phyloP scores from a whole-genome alignment of 306 rosid species.

The Geum urbanum region DNA sequence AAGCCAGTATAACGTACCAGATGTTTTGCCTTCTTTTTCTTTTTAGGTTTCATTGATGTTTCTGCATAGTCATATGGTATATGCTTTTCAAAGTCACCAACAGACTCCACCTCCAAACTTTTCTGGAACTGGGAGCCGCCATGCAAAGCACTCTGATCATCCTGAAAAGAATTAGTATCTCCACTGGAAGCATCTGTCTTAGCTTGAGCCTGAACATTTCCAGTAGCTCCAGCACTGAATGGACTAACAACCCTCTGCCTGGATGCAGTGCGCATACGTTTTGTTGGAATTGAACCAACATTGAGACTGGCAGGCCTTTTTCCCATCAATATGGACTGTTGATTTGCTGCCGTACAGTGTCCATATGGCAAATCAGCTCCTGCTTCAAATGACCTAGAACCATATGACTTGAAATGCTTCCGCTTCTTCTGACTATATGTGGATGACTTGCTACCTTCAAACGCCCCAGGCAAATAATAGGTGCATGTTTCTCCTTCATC shows the following conservation, averaged over 20 bases:
- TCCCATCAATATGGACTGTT: constrained; percentile 47
- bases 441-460: constrained; percentile 55
- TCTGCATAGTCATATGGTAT: constrained; percentile 77
- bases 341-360: constrained; percentile 52
- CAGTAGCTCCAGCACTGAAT: constrained; percentile 50
- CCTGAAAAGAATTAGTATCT: constrained; percentile 94
- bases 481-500: constrained; percentile 76
- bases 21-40: constrained; percentile 85
- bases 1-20: constrained; percentile 44
- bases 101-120: constrained; percentile 91
- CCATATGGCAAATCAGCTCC: constrained; percentile 68
- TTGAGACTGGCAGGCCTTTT: constrained; percentile 74
- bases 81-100: constrained; percentile 73
- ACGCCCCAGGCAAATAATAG: constrained; percentile 55
- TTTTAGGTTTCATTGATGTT: constrained; percentile 82
- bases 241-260: constrained; percentile 91
- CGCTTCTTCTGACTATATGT: constrained; percentile 58
- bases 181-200: constrained; percentile 98
- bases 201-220: constrained; percentile 54
- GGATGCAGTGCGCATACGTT: constrained; percentile 83
- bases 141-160: constrained; percentile 83
- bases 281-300: constrained; percentile 76
- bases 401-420: constrained; percentile 44
- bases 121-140: constrained; percentile 76
- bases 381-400: constrained; percentile 51